Evolutionary conservation across 352 stramenopile species (phyloP).

Genomic region (Pythium guiyangense): DNA sequence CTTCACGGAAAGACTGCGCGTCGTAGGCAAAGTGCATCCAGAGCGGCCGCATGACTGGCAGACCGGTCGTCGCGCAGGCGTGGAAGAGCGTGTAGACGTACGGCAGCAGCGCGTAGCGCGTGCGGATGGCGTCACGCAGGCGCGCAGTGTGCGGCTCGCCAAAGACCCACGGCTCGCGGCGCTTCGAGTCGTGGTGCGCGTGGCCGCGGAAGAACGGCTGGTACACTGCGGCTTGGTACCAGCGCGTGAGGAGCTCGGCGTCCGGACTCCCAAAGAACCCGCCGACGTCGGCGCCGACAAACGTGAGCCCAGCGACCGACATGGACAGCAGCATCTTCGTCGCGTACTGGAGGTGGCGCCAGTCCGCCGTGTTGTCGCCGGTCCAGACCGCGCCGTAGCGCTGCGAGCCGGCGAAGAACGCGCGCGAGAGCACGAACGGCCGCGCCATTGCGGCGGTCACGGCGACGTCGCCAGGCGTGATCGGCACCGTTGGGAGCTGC

Average conservation of each 20-base stretch:
- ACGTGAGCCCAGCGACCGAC: slow-evolving; percentile 94
- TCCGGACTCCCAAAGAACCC: slow-evolving; percentile 99
- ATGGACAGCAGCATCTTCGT: slow-evolving; percentile 98
- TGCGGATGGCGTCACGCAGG: slow-evolving; percentile 90
- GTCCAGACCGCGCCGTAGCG: slow-evolving; percentile 98
- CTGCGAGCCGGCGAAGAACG: slow-evolving; percentile 98
- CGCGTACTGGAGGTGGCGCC: slow-evolving; percentile 94
- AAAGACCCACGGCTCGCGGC: slow-evolving; percentile 98
- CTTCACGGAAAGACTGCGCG: slow-evolving; percentile 75
- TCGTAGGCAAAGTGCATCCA: slow-evolving; percentile 95
- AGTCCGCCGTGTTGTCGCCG: slow-evolving; percentile 96
- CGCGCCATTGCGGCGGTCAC: slow-evolving; percentile 67
- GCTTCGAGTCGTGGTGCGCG: slow-evolving; percentile 98
- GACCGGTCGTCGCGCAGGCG: slow-evolving; percentile 41
- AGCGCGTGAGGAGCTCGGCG: slow-evolving; percentile 95
- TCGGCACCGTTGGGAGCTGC: slow-evolving; percentile 43
- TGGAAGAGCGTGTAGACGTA: slow-evolving; percentile 94
- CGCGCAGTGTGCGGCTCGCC: slow-evolving; percentile 90
- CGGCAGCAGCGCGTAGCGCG: slow-evolving; percentile 95
- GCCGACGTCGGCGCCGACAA: slow-evolving; percentile 97
- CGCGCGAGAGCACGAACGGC: slow-evolving; percentile 96
- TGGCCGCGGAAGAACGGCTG: slow-evolving; percentile 99
- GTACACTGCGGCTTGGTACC: slow-evolving; percentile 95
- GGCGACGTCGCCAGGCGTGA: slow-evolving; percentile 26
- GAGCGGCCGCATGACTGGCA: slow-evolving; percentile 92